Conservation (phyloP, 2,329 filamentous ascomycete genomes). For the Anisogramma anomala region DNA sequence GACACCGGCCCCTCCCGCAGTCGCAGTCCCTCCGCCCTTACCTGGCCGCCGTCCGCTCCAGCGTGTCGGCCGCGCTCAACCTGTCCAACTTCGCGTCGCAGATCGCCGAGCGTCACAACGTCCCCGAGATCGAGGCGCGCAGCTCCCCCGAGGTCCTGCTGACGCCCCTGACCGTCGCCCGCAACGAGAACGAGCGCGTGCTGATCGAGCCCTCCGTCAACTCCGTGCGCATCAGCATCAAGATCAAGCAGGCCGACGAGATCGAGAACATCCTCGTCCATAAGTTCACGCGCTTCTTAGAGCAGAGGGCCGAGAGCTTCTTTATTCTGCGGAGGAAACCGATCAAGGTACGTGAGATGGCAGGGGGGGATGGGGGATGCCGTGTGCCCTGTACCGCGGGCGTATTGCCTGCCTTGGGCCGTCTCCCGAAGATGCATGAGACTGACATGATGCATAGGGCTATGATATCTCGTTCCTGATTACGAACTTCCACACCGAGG, state of each 20-base stretch:
- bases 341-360: slow-evolving; percentile 56
- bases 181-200: slow-evolving; percentile 95
- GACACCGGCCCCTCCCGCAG: slow-evolving; percentile 31
- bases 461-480: slow-evolving; percentile 99
- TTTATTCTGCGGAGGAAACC: slow-evolving; percentile 93
- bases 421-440: not conserved
- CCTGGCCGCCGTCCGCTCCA: slow-evolving; percentile 89
- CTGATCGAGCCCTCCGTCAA: slow-evolving; percentile 95
- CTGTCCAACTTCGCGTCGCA: slow-evolving; percentile 97
- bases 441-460: slow-evolving; percentile 42
- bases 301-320: slow-evolving; percentile 90
- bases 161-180: slow-evolving; percentile 78
- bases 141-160: slow-evolving; percentile 89
- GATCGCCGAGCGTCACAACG: slow-evolving; percentile 92
- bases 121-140: slow-evolving; percentile 89
- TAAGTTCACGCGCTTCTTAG: slow-evolving; percentile 96
- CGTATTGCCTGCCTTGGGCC: not conserved
- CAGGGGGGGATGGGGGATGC: not conserved
- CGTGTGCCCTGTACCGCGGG: not conserved
- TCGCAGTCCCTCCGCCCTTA: slow-evolving; percentile 96
- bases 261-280: slow-evolving; percentile 97
- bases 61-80: slow-evolving; percentile 83
- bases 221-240: slow-evolving; percentile 92
- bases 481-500: slow-evolving; percentile 96
- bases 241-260: slow-evolving; percentile 98